Conservation (phyloP, 2,329 filamentous ascomycete genomes). For the Aureobasidium sp. region DNA sequence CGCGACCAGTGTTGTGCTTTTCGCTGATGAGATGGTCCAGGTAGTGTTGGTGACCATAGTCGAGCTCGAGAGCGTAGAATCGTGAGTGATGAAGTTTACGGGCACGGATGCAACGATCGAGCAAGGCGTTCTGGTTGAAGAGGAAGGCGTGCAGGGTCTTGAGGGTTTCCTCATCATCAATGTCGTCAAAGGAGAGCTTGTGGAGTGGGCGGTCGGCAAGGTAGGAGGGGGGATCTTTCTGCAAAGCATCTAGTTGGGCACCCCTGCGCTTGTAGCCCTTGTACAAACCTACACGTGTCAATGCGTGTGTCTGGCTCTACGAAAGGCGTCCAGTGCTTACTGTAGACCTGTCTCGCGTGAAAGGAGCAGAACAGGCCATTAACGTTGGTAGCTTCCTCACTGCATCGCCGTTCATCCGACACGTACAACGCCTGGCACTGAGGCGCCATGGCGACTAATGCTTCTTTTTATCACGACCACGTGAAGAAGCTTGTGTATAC, state of each 20-base stretch:
- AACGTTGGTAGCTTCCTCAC: constrained; percentile 30
- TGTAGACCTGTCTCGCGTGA: constrained; percentile 34
- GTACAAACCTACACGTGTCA: constrained; percentile 31
- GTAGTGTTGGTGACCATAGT: constrained; percentile 37
- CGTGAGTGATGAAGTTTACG: constrained; percentile 35
- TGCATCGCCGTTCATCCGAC: constrained; percentile 30
- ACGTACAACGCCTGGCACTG: constrained; percentile 25
- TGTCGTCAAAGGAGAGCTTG: constrained; percentile 31
- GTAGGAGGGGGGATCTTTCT: constrained; percentile 29
- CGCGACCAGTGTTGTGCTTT: constrained; percentile 29
- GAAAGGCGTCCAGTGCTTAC: background rate
- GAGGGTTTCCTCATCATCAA: constrained; percentile 31
- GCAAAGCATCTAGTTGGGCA: constrained; percentile 33
- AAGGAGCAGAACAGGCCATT: constrained; percentile 36
- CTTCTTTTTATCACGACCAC: background rate
- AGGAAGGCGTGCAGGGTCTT: constrained; percentile 34
- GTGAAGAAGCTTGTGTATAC: background rate
- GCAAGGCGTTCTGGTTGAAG: constrained; percentile 29
- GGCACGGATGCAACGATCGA: constrained; percentile 35
- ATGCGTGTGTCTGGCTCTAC: background rate
- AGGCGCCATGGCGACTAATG: background rate
- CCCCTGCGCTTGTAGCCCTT: constrained; percentile 43
- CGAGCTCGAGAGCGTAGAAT: constrained; percentile 35
- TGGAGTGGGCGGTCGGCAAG: constrained; percentile 30
- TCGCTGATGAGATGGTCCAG: constrained; percentile 31